Base-by-base conservation (phyloP, 495 filamentous ascomycete genomes). In the Penicillium paxilli region DNA sequence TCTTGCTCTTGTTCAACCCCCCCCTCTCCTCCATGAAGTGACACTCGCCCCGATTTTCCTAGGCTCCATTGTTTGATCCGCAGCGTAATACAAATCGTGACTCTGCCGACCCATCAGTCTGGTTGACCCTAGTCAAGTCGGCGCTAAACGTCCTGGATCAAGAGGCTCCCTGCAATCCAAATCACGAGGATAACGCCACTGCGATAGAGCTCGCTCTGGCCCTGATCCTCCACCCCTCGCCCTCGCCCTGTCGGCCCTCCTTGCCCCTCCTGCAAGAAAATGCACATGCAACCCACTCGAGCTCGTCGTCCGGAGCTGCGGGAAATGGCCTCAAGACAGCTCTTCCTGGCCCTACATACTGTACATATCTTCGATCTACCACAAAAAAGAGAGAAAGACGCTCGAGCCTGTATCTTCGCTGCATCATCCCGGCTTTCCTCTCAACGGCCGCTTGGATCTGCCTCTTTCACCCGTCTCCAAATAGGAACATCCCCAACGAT, bases 151-250 rank as follows among this genome's bases (percentile, higher is more conserved):
- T 49, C 53, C 49, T 30, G 38, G 40, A 54, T 55, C 48, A 21
- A 62, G 62, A 60, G 57, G 62, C 59, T 59, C 44, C 54, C 59
- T 67, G 64, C 64, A 67, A 48, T 14, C 45, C 51, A 57, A 55
- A 44, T 67, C 64, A 67, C 64, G 56, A 57, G 63, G 51, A 11
- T 50, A 46, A 49, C 50, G 37, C 35, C 46, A 32, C 47, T 44
- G 37, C 35, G 23, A 32, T 46, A 9, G 11, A 16, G 35, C 16
- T 38, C 35, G 35, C 35, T n/a, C 14, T 38, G 35, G 26, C 35
- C 35, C 14, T 44, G 41, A 11, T 37, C 49, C 49, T 22, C 46
- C 28, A n/a, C n/a, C 35, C 37, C 38, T 30, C 48, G 24, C 37
- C 9, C 40, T 25, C n/a, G 26, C 20, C n/a, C 32, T 44, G 17